These are phyloP conservation scores for Incumbomyces lentus DNA, from an alignment of 2,329 filamentous ascomycete species.

Conservation along the genomic window DNA sequence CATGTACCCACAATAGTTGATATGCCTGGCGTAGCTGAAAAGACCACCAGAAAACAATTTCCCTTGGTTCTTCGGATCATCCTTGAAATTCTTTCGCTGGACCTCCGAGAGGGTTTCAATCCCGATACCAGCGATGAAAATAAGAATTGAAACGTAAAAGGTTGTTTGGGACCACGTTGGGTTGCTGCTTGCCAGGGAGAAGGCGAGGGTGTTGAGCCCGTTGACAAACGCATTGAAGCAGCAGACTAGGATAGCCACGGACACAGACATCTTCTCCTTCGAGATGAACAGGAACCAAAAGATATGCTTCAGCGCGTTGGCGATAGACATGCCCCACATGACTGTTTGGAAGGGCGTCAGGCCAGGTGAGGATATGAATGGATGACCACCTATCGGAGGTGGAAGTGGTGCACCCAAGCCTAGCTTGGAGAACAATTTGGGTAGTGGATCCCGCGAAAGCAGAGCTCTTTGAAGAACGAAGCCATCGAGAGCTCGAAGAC, in stretches of 20 bases:
- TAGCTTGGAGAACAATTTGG: constrained; percentile 3
- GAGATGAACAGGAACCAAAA: constrained; percentile 9
- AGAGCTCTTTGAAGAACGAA: constrained; percentile 10
- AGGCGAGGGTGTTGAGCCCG: constrained; percentile 43
- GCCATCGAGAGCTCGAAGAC: constrained; percentile 10
- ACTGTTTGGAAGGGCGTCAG: constrained; percentile 14
- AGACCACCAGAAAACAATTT: constrained; percentile 42
- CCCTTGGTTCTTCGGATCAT: constrained; percentile 41
- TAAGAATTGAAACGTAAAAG: constrained; percentile 38
- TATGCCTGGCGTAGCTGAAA: constrained; percentile 40
- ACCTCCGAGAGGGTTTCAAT: constrained; percentile 48
- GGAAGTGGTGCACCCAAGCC: constrained; percentile 5
- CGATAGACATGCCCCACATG: constrained; percentile 13
- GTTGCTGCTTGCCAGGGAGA: constrained; percentile 36
- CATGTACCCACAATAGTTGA: constrained; percentile 46
- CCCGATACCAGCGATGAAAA: constrained; percentile 44
- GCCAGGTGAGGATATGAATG: constrained; percentile 2
- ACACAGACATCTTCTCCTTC: constrained; percentile 17
- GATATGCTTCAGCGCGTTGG: constrained; percentile 13
- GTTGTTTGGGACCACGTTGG: constrained; percentile 22
- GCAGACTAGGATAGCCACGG: constrained; percentile 34
- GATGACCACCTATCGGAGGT: constrained; percentile 4
- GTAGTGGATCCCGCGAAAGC: constrained; percentile 8
- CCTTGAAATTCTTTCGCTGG: constrained; percentile 46
- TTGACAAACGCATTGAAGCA: constrained; percentile 48